A percentile compares a stretch with the other conserved stretches of the same genome.
These are phyloP conservation scores for Colletotrichum karsti DNA, from an alignment of 2,329 filamentous ascomycete species.

Conservation along the genomic window DNA sequence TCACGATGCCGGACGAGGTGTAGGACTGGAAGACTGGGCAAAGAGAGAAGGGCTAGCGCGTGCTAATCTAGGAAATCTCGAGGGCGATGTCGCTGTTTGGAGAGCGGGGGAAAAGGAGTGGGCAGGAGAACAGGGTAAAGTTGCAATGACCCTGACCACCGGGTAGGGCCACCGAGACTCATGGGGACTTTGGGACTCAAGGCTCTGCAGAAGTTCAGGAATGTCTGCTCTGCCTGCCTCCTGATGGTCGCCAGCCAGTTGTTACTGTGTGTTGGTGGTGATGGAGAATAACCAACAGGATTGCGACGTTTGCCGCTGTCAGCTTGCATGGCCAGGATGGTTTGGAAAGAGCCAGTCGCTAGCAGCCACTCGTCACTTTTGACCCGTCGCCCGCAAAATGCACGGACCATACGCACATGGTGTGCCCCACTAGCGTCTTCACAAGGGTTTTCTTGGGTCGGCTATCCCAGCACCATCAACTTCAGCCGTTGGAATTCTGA, in stretches of 20 bases:
- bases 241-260: background rate
- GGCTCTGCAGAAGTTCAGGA: background rate
- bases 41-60: background rate
- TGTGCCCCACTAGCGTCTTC: background rate
- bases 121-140: background rate
- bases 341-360: background rate
- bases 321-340: background rate
- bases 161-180: background rate
- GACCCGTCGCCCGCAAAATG: background rate
- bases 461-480: background rate
- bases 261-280: background rate
- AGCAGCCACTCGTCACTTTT: background rate
- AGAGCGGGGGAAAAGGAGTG: background rate
- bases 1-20: background rate
- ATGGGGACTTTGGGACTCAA: background rate
- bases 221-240: background rate
- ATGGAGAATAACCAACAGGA: background rate
- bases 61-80: background rate
- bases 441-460: background rate
- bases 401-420: background rate
- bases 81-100: background rate
- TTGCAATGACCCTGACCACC: background rate
- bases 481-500: background rate
- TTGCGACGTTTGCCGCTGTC: conserved; percentile 8
- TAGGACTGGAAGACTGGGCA: background rate